Evolutionary conservation across 1,139 yeast species (phyloP).

Genomic region (Saccharomycopsis phalli): DNA sequence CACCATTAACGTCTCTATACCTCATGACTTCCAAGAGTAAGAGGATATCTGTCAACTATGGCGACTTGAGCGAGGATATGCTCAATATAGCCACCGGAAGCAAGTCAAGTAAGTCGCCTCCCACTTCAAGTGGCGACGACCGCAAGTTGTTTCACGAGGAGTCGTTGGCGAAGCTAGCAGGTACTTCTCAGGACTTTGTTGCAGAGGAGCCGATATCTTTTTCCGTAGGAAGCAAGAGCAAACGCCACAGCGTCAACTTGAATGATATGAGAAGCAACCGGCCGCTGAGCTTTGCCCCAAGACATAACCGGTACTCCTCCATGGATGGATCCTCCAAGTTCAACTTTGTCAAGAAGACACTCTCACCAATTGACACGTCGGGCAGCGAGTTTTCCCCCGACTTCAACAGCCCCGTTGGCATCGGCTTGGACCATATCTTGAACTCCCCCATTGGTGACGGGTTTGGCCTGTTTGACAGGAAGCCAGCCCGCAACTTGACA

Average conservation of each 20-base stretch:
- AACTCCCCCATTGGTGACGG: background rate
- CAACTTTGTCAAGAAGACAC: slow-evolving; percentile 4
- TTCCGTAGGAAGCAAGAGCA: background rate
- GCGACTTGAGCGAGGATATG: slow-evolving; percentile 19
- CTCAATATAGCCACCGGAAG: slow-evolving; percentile 9
- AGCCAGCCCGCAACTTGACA: background rate
- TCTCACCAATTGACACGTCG: slow-evolving; percentile 17
- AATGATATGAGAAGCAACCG: slow-evolving; percentile 5
- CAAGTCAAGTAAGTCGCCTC: slow-evolving; percentile 10
- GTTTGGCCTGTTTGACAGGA: too few relatives aligned
- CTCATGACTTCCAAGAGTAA: slow-evolving; percentile 6
- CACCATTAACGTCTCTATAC: background rate
- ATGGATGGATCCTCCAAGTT: slow-evolving; percentile 15
- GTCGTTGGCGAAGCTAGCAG: slow-evolving; percentile 15
- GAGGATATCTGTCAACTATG: slow-evolving; percentile 18
- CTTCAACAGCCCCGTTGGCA: slow-evolving; percentile 8
- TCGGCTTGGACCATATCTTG: slow-evolving; percentile 5
- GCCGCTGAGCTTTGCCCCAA: background rate
- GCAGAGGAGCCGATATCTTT: background rate
- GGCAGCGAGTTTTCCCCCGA: slow-evolving; percentile 16
- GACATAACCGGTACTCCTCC: slow-evolving; percentile 12
- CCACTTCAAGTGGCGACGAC: background rate
- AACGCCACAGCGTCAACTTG: background rate
- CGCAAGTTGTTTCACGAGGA: slow-evolving; percentile 14
- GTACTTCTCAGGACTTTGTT: slow-evolving; percentile 6